phyloP scores from a whole-genome alignment of 164 flowering plant species.

The Aristolochia contorta region DNA sequence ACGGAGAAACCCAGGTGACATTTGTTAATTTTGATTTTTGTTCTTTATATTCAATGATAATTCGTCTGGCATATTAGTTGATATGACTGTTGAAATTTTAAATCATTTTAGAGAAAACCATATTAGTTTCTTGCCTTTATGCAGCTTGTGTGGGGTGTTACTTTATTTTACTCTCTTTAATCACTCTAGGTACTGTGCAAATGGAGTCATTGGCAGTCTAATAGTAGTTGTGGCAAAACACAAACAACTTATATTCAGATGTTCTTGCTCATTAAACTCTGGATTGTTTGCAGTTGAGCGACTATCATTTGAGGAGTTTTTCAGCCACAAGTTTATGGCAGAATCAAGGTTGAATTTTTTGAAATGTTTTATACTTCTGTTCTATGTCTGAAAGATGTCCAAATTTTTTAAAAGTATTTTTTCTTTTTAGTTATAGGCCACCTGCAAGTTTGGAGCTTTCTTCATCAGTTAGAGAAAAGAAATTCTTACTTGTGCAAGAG shows the following conservation, averaged over 20 bases:
- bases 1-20: conserved; percentile 45
- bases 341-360: conserved; percentile 24
- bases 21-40: neutral
- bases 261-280: conserved; percentile 2
- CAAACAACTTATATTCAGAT: no score
- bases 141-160: no score
- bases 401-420: no score
- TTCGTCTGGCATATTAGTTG: neutral
- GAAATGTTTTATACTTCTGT: neutral
- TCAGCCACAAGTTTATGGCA: conserved; percentile 38
- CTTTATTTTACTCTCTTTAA: no score
- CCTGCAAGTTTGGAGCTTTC: conserved; percentile 12
- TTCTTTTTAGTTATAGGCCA: conserved; percentile 14
- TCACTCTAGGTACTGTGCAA: no score
- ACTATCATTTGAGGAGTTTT: conserved; percentile 52
- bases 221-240: no score
- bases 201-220: no score
- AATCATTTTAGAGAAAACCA: no score
- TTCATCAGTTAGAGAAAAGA: conserved; percentile 6
- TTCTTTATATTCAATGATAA: neutral
- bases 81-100: no score
- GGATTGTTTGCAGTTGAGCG: conserved; percentile 42
- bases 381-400: neutral
- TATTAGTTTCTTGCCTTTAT: no score
- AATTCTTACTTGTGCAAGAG: conserved; percentile 6